These are phyloP conservation scores for Martiniozyma abietophila DNA, from an alignment of 805 yeast species.

Conservation along the genomic window DNA sequence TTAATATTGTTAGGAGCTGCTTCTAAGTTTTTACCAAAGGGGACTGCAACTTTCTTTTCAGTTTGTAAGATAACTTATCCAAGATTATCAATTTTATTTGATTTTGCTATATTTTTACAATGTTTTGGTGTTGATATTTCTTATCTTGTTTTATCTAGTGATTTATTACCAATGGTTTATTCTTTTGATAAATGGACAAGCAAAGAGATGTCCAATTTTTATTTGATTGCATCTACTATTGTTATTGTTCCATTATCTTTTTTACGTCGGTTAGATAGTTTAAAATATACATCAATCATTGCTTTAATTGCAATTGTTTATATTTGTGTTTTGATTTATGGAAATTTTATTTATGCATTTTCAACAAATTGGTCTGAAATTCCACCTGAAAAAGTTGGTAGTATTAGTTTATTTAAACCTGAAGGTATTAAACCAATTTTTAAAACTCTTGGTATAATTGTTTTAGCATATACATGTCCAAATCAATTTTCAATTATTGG, in stretches of 20 bases:
- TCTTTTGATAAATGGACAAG: slow-evolving; percentile 28
- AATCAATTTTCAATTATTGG: slow-evolving; percentile 70
- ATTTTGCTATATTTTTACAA: slow-evolving; percentile 64
- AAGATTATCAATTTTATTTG: slow-evolving; percentile 57
- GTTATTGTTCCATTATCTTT: slow-evolving; percentile 57
- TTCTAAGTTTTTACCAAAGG: slow-evolving; percentile 44
- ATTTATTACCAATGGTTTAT: slow-evolving; percentile 53
- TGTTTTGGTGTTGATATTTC: slow-evolving; percentile 73
- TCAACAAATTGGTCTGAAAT: slow-evolving; percentile 30
- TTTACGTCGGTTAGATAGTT: slow-evolving; percentile 53
- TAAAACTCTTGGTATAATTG: slow-evolving; percentile 62
- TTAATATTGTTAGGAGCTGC: slow-evolving; percentile 52
- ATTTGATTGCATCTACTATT: slow-evolving; percentile 43
- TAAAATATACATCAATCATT: slow-evolving; percentile 62
- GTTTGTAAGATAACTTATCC: slow-evolving; percentile 68
- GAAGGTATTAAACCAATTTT: slow-evolving; percentile 37
- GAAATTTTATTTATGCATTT: slow-evolving; percentile 32
- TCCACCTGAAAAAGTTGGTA: slow-evolving; percentile 34
- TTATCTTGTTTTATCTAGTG: slow-evolving; percentile 68
- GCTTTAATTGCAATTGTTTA: slow-evolving; percentile 62
- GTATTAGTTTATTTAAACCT: slow-evolving; percentile 32
- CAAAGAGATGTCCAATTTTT: slow-evolving; percentile 33
- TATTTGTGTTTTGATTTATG: slow-evolving; percentile 45
- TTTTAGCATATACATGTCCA: slow-evolving; percentile 78
- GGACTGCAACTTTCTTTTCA: slow-evolving; percentile 64